phyloP scores from a whole-genome alignment of 2,329 filamentous ascomycete genomes.

The Periconia macrospinosa region DNA sequence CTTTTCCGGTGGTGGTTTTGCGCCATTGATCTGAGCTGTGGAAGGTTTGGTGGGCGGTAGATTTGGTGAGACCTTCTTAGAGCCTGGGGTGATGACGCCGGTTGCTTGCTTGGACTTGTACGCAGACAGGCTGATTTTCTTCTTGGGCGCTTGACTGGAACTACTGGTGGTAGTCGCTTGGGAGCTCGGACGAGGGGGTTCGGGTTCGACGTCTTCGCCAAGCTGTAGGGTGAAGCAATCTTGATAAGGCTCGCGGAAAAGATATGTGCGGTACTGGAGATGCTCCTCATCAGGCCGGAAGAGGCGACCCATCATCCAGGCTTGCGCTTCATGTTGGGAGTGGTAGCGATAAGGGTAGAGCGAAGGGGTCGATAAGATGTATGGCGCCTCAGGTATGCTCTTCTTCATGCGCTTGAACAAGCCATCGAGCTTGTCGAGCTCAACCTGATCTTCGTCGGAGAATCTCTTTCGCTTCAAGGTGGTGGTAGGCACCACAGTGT shows the following conservation, averaged over 20 bases:
- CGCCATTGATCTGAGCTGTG: constrained; percentile 26
- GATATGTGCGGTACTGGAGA: constrained; percentile 65
- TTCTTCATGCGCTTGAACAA: constrained; percentile 48
- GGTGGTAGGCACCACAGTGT: constrained; percentile 27
- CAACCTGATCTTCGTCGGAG: constrained; percentile 34
- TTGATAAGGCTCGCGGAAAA: constrained; percentile 58
- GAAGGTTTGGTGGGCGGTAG: constrained; percentile 24
- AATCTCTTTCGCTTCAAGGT: constrained; percentile 30
- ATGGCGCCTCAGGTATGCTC: constrained; percentile 47
- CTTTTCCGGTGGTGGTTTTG: constrained; percentile 17
- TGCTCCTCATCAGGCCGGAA: constrained; percentile 60
- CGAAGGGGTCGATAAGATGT: constrained; percentile 52
- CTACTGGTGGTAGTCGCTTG: constrained; percentile 38
- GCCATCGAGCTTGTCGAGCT: constrained; percentile 45
- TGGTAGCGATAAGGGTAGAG: constrained; percentile 48
- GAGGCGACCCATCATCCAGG: constrained; percentile 53
- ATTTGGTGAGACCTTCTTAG: constrained; percentile 35
- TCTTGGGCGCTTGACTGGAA: constrained; percentile 52
- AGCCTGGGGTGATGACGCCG: constrained; percentile 30
- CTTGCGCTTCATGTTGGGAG: constrained; percentile 43
- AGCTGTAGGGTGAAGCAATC: constrained; percentile 53
- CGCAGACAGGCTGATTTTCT: constrained; percentile 64
- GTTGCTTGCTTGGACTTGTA: constrained; percentile 60
- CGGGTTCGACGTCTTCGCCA: constrained; percentile 57
- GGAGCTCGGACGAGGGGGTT: constrained; percentile 46